Evolutionary conservation across 257 asterid genomes (phyloP).

Genomic region (Dorcoceras hygrometricum): DNA sequence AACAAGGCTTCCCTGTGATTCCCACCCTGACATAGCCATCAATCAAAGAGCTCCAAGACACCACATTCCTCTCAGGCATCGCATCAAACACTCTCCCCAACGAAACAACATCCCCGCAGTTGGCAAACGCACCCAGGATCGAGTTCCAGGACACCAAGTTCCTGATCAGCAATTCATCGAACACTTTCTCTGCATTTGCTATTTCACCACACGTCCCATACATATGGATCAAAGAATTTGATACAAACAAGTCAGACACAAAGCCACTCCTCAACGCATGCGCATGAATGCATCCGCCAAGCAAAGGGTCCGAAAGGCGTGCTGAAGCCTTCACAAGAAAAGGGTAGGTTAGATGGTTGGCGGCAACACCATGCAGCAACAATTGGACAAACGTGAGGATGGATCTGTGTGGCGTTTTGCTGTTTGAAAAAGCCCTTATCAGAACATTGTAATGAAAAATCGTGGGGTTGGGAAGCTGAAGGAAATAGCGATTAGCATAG

Average conservation of each 20-base stretch:
- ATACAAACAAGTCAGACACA: constrained; percentile 40
- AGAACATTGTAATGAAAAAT: constrained; percentile 50
- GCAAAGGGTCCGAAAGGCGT: constrained; percentile 35
- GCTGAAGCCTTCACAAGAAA: constrained; percentile 63
- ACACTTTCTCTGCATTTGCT: constrained; percentile 46
- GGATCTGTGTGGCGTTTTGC: constrained; percentile 44
- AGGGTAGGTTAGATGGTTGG: constrained; percentile 64
- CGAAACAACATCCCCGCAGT: constrained; percentile 49
- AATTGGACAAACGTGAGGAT: constrained; percentile 36
- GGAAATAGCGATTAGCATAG: constrained; percentile 52
- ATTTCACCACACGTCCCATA: constrained; percentile 50
- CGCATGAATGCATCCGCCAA: constrained; percentile 50
- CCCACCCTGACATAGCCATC: constrained; percentile 74
- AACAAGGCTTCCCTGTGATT: constrained; percentile 42
- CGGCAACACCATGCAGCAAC: constrained; percentile 38
- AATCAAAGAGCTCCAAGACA: constrained; percentile 82
- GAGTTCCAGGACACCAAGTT: constrained; percentile 77
- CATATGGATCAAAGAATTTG: constrained; percentile 72
- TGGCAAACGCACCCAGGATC: constrained; percentile 66
- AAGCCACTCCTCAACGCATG: constrained; percentile 41
- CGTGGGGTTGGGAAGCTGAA: constrained; percentile 42
- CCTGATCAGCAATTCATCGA: constrained; percentile 55
- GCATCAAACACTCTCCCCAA: constrained; percentile 58
- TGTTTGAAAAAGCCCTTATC: constrained; percentile 52
- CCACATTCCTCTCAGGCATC: constrained; percentile 63